Base-by-base conservation (phyloP, 2,329 filamentous ascomycete species). In the Arthrobotrys megalospora region DNA sequence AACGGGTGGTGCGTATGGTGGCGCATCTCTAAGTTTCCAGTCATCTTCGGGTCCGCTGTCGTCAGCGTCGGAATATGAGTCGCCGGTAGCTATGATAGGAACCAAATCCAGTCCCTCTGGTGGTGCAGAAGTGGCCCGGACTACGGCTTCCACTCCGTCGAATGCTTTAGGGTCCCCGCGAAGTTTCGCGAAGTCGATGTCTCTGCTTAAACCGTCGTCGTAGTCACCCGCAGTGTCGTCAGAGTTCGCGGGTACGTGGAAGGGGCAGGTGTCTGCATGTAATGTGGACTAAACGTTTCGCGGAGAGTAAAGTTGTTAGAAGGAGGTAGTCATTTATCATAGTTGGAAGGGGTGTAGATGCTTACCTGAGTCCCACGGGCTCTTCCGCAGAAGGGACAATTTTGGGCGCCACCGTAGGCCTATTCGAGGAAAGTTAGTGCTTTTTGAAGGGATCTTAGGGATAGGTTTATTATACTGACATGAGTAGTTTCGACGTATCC, bases 281-380 rank as follows among this genome's bases (percentile, higher is more conserved):
- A 10, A 8, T 6, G 48, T 64, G 11, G 32, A 47, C 71, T 76
- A 38, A 19, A 12, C 1, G n/a, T 1, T 21, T 12, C 32, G 28
- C 2, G 14, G 14, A 34, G 28, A 36, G 10, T 38, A 12, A 28
- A 2, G n/a, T 2, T 11, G 19, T 58, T 65, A 53, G 36, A 45
- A 8, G 10, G 12, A 1, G 8, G n/a, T 11, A 2, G 5, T 28
- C 24, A 41, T 14, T 12, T 60, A 24, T 14, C 3, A 36, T 36
- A 14, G 12, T 38, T 38, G 14, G n/a, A 11, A 14, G 6, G 6
- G 14, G 2, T 36, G 2, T 55, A 38, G 21, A 0, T 38, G 2
- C 28, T 19, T 64, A 76, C 71, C 71, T 68, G 71, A 10, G 71
- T 64, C 14, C 71, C 71, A 19, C 71, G 63, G 8, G 11, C 3